Base-by-base conservation (phyloP, 169 alveolate species). In the Plasmodium chabaudi region DNA sequence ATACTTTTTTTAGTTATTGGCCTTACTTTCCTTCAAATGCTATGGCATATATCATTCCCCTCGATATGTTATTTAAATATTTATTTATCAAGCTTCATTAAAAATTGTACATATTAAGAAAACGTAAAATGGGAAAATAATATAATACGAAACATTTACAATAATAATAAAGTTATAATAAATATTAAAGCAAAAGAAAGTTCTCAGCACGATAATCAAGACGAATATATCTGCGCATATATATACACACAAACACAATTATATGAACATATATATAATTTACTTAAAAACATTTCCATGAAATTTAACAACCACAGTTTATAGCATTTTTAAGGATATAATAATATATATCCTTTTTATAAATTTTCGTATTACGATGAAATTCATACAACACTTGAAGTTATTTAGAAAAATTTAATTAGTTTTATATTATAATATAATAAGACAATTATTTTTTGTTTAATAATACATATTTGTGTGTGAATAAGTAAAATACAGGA, bases 141-240 rank as follows among this genome's bases (percentile, higher is more conserved):
- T 7, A 72, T 9, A 44, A 57, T 57, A 21, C 21, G 27, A 44
- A 27, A 42, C n/a, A 15, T 21, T 34, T 49, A 47, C 25, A 46
- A 70, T n/a, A 25, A 21, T 39, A 55, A 72, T 6, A 46, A 60
- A 17, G 23, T 27, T 17, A 39, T 57, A 72, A 56, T 13, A 72
- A 72, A 72, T 47, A 57, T 72, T 72, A 56, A 72, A 67, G 74
- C 15, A 57, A 44, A 60, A 19, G 15, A 27, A 56, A 34, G 5
- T 61, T 72, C 59, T 34, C 23, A 59, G 51, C 53, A 53, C 10
- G 51, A 23, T 59, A 7, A 1, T n/a, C 9, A 13, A 60, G 67
- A 39, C 1, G 5, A 19, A 17, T 15, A n/a, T 59, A 59, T 59
- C 2, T 9, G 9, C 17, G 59, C 17, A 51, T 51, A 12, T 51